phyloP scores from a whole-genome alignment of 352 stramenopile species.

The Pythium sukuiense region DNA sequence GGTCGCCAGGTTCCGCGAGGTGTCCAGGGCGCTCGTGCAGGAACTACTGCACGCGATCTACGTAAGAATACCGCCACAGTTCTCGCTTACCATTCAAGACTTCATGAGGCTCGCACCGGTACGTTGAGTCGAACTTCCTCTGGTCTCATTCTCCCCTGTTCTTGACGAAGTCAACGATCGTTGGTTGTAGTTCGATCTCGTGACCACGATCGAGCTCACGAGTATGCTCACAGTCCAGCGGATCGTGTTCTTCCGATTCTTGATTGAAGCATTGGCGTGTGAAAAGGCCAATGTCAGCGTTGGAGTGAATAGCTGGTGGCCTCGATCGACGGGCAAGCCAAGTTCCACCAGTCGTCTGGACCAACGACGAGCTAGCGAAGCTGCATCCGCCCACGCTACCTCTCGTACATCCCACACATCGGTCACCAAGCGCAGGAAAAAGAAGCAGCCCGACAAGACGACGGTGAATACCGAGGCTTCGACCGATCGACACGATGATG shows the following conservation, averaged over 20 bases:
- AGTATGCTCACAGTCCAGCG: constrained; percentile 55
- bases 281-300: constrained; percentile 19
- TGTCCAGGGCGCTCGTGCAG: not conserved
- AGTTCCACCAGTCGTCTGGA: not conserved
- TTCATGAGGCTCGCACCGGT: constrained; percentile 42
- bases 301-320: constrained; percentile 16
- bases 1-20: not conserved
- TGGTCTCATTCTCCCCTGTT: not conserved
- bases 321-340: constrained; percentile 7
- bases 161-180: no score
- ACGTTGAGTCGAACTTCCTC: not conserved
- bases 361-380: not conserved
- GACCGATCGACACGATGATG: not conserved
- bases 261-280: constrained; percentile 37
- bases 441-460: constrained; percentile 5
- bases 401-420: not conserved
- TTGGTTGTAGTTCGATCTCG: constrained; percentile 35
- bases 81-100: not conserved
- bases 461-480: not conserved
- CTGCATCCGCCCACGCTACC: not conserved
- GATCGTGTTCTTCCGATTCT: constrained; percentile 57
- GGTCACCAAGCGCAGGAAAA: not conserved
- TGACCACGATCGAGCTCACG: constrained; percentile 35
- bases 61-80: constrained; percentile 3
- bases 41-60: constrained; percentile 22